Percentiles rank a stretch among this genome's conserved stretches.
Conservation (phyloP, 2,329 filamentous ascomycete genomes). For the Apiospora koreana region DNA sequence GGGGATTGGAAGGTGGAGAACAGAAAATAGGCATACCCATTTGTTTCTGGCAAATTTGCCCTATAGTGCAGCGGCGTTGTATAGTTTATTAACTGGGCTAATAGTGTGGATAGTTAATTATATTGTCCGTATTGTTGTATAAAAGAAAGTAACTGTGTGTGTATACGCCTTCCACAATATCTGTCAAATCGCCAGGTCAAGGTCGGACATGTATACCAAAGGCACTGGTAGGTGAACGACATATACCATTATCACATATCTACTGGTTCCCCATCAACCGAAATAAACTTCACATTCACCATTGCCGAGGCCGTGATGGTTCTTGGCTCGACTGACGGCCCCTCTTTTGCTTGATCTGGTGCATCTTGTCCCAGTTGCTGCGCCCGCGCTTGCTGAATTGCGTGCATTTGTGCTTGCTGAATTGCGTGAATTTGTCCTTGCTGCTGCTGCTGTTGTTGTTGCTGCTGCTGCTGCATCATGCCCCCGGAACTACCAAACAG, state of each 20-base stretch:
- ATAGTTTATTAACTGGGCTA: neutral
- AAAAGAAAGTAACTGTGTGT: neutral
- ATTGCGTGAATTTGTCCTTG: neutral
- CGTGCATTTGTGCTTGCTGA: neutral
- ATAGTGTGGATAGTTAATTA: neutral
- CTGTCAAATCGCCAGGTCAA: neutral
- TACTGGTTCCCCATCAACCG: neutral
- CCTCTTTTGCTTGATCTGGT: neutral
- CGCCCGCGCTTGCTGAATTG: too few relatives aligned
- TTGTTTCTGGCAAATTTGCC: neutral
- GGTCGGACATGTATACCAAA: neutral
- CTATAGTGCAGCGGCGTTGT: neutral
- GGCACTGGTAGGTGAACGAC: neutral
- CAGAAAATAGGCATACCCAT: too few relatives aligned
- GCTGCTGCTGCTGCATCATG: neutral
- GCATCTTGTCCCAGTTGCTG: neutral
- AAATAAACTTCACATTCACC: slow-evolving; percentile 20
- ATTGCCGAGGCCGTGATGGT: slow-evolving; percentile 20
- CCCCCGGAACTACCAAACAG: neutral
- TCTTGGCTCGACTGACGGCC: slow-evolving; percentile 19
- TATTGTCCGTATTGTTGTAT: neutral
- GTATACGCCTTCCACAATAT: neutral
- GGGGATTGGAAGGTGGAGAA: too few relatives aligned
- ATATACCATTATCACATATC: neutral
- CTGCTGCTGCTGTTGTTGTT: neutral